These are phyloP conservation scores for Agrostemma githago DNA, from an alignment of 148 eudicot genomes.

Conservation along the genomic window DNA sequence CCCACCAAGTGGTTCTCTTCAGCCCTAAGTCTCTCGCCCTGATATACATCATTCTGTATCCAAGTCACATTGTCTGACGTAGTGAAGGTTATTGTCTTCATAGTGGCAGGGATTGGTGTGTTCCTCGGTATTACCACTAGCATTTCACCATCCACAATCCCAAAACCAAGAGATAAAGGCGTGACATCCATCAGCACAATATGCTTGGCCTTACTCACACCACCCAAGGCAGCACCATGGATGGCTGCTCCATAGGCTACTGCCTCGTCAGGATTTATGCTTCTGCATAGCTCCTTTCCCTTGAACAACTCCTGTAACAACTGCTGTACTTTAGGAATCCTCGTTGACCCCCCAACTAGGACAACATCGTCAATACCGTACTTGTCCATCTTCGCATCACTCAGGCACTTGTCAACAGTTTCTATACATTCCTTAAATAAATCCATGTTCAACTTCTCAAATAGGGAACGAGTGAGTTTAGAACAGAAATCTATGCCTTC, in stretches of 20 bases:
- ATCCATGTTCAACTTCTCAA: neutral
- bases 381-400: neutral
- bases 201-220: neutral
- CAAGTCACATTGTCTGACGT: neutral
- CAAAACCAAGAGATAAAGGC: slow-evolving; percentile 5
- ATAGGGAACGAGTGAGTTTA: neutral
- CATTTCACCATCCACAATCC: neutral
- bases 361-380: slow-evolving; percentile 1
- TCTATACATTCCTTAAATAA: neutral
- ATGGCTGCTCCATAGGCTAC: slow-evolving; percentile 9
- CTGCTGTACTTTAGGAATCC: slow-evolving; percentile 5
- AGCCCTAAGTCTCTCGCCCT: slow-evolving; percentile 20
- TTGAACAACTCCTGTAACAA: neutral
- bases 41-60: neutral
- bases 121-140: neutral
- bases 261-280: slow-evolving; percentile 9
- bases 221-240: neutral
- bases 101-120: no score
- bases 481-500: slow-evolving; percentile 7
- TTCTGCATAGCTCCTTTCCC: neutral
- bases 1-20: slow-evolving; percentile 15
- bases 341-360: slow-evolving; percentile 1
- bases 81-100: neutral
- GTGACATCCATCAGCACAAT: neutral
- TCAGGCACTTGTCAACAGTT: neutral